phyloP scores from a whole-genome alignment of 1,139 yeast genomes.

The Arxiozyma bovina region DNA sequence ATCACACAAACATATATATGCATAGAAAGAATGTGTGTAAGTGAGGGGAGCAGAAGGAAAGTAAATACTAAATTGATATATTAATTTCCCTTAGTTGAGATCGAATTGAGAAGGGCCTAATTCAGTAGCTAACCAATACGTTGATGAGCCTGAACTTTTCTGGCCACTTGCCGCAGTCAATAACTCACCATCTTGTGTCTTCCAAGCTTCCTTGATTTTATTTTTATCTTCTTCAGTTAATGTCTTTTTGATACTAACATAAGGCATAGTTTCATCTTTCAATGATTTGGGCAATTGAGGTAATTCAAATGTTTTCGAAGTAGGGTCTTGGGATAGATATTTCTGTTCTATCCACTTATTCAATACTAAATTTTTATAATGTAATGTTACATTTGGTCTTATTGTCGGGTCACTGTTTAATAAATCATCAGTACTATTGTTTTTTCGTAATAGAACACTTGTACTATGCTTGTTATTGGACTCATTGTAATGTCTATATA shows the following conservation, averaged over 20 bases:
- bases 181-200: not conserved
- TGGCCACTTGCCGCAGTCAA: not conserved
- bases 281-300: not conserved
- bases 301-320: not conserved
- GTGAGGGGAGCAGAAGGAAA: not conserved
- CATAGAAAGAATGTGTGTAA: too few relatives aligned
- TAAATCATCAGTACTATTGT: not conserved
- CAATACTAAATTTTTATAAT: not conserved
- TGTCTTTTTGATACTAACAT: not conserved
- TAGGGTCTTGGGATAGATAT: not conserved
- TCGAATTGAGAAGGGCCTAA: not conserved
- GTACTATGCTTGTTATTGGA: not conserved
- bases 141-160: not conserved
- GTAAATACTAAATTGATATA: too few relatives aligned
- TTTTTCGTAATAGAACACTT: not conserved
- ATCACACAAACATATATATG: not conserved
- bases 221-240: not conserved
- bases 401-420: not conserved
- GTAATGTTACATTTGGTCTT: not conserved
- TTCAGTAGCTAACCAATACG: not conserved
- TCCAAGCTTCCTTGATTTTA: not conserved
- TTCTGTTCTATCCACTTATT: not conserved
- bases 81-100: too few relatives aligned
- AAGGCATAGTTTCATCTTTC: not conserved
- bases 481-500: slow-evolving; percentile 10